Conservation (phyloP, 2,329 filamentous ascomycete species). For the Ophiocordyceps unilateralis region DNA sequence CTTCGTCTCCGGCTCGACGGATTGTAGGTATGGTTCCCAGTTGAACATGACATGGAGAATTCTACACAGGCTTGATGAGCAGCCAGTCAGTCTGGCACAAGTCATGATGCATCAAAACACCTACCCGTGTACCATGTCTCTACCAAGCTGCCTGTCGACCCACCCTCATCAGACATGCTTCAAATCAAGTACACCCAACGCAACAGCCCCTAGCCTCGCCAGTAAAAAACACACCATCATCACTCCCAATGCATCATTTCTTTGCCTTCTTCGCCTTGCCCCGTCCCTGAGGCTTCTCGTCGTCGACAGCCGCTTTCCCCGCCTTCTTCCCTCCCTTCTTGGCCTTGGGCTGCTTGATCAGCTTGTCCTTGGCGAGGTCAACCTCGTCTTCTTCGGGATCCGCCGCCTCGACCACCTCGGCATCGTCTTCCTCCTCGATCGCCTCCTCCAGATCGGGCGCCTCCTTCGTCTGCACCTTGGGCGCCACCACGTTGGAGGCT, state of each 20-base stretch:
- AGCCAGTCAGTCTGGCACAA: too few species aligned
- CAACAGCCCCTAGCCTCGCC: too few species aligned
- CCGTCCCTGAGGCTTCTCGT: constrained; percentile 33
- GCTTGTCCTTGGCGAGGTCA: constrained; percentile 90
- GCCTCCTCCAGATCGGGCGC: constrained; percentile 92
- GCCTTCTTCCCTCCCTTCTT: constrained; percentile 33
- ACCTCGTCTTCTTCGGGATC: constrained; percentile 47
- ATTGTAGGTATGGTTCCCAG: too few species aligned
- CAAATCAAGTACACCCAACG: too few species aligned
- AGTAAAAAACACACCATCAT: not conserved
- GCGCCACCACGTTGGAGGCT: constrained; percentile 56
- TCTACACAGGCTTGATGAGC: too few species aligned
- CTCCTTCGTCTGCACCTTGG: constrained; percentile 55
- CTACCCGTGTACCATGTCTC: too few species aligned
- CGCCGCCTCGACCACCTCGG: constrained; percentile 36
- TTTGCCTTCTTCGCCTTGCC: constrained; percentile 31
- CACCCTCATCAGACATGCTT: too few species aligned
- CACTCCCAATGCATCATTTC: constrained; percentile 9
- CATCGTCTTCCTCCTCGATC: constrained; percentile 72
- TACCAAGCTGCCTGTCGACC: too few species aligned
- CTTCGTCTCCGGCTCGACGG: too few species aligned
- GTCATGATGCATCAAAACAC: too few species aligned
- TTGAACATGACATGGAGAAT: too few species aligned
- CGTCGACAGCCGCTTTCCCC: constrained; percentile 29
- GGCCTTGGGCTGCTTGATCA: constrained; percentile 77